Base-by-base conservation (phyloP, 163 green algal species). In the Coccomyxa subellipsoidea region DNA sequence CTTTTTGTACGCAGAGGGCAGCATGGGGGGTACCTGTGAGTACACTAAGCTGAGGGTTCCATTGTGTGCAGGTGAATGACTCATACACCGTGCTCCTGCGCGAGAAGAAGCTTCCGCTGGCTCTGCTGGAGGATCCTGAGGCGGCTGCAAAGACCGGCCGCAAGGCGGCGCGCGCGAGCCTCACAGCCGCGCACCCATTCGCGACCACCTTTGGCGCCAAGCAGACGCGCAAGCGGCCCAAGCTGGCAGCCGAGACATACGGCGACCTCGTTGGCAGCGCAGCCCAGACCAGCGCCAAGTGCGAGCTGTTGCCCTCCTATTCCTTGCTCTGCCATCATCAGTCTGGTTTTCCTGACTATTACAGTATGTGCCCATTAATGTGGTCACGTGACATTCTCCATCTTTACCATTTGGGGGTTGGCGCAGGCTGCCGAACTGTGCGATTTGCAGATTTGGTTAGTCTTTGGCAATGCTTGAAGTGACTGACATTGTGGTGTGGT, bases 21-120 rank as follows among this genome's bases (percentile, higher is more conserved):
- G n/a, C n/a, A n/a, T n/a, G n/a, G n/a, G n/a, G n/a, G n/a, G n/a
- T n/a, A n/a, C n/a, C n/a, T n/a, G n/a, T n/a, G n/a, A n/a, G n/a
- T n/a, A n/a, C n/a, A n/a, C n/a, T n/a, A n/a, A n/a, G n/a, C n/a
- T n/a, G n/a, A n/a, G n/a, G n/a, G n/a, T n/a, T 76, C 2, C 0
- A 2, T 36, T 36, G 69, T 38, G 39, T 4, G 53, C 66, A 89
- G 85, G 86, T 96, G n/a, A 90, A 94, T 80, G 94, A 98, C 85
- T 87, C 93, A 7, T 99, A 98, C 88, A 95, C 94, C 12, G 96
- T 99, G 54, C 83, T 99, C n/a, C 83, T 99, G 47, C 90, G 94
- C 7, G 92, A 99, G 87, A 97, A 96, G 88, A 99, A 99, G 90
- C 91, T 99, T 73, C 96, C 96, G 0, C 84, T 99, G 81, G 85